A percentile compares a stretch with the other conserved stretches of the same genome.
Evolutionary conservation across 139 green algal genomes (phyloP).

Genomic region (Volvox africanus): DNA sequence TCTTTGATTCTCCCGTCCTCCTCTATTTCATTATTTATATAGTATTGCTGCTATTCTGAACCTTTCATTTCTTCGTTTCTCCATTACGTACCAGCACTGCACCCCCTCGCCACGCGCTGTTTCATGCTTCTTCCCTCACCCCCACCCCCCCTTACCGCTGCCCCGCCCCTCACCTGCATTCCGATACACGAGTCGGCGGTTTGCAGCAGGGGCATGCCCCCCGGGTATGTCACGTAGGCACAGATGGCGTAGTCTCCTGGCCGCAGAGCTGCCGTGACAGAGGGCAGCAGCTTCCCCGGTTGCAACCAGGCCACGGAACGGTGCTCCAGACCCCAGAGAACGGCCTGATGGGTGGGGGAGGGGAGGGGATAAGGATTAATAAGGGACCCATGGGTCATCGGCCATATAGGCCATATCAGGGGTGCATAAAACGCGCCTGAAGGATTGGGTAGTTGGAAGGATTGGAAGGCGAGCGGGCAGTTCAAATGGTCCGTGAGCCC

Average conservation of each 20-base stretch:
- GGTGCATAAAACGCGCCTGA: too few species aligned
- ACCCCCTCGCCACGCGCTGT: not conserved
- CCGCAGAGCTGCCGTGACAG: not conserved
- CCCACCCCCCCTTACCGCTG: not conserved
- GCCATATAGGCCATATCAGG: too few species aligned
- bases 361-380: not conserved
- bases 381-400: not conserved
- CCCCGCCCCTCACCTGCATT: slow-evolving; percentile 26
- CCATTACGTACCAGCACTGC: not conserved
- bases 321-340: slow-evolving; percentile 68
- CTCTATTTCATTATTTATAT: too few species aligned
- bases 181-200: slow-evolving; percentile 13
- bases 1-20: not conserved
- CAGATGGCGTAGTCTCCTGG: slow-evolving; percentile 11
- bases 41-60: too few species aligned
- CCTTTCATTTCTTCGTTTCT: not conserved
- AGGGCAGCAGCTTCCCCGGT: slow-evolving; percentile 44
- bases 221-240: slow-evolving; percentile 46
- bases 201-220: slow-evolving; percentile 46
- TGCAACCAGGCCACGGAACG: slow-evolving; percentile 46
- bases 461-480: too few species aligned
- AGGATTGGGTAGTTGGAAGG: too few species aligned
- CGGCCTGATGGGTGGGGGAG: slow-evolving; percentile 45
- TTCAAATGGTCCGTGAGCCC: too few species aligned
- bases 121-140: not conserved